These are phyloP conservation scores for Calonectria honghensis DNA, from an alignment of 2,329 filamentous ascomycete species.

Conservation along the genomic window DNA sequence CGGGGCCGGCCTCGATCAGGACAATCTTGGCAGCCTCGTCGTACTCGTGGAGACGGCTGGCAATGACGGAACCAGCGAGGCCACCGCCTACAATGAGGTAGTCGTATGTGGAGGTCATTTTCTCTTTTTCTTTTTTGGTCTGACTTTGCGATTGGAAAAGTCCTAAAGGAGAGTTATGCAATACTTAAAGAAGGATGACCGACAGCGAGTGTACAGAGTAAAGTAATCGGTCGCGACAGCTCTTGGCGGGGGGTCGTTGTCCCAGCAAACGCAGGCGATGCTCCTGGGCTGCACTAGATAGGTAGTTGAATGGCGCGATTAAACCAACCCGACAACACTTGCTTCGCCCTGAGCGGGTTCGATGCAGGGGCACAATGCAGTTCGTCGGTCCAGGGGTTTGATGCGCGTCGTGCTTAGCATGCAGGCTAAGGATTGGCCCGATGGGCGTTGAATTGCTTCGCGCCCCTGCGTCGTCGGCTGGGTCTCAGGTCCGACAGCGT, in stretches of 20 bases:
- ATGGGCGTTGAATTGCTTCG: background rate
- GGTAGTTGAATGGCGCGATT: conserved; percentile 11
- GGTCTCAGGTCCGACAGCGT: background rate
- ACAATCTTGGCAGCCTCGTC: conserved; percentile 55
- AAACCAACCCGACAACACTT: conserved; percentile 1
- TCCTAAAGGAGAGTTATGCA: conserved; percentile 35
- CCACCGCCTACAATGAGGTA: conserved; percentile 59
- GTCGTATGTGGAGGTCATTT: conserved; percentile 46
- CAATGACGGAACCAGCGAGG: conserved; percentile 58
- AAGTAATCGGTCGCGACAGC: conserved; percentile 25
- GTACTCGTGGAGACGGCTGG: conserved; percentile 55
- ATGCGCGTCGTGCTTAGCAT: conserved; percentile 22
- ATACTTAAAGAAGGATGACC: background rate
- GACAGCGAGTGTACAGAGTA: conserved; percentile 12
- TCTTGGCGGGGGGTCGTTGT: conserved; percentile 22
- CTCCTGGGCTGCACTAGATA: background rate
- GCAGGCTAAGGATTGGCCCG: conserved; percentile 4
- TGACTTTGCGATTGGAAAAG: background rate
- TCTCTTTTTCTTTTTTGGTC: background rate
- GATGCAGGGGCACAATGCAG: conserved; percentile 2
- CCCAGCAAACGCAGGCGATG: conserved; percentile 11
- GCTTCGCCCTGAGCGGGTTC: background rate
- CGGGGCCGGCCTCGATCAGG: conserved; percentile 62
- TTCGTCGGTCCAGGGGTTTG: background rate
- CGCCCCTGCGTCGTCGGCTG: conserved; percentile 2